phyloP scores from a whole-genome alignment of 805 yeast genomes.

The Ogataea polymorpha region DNA sequence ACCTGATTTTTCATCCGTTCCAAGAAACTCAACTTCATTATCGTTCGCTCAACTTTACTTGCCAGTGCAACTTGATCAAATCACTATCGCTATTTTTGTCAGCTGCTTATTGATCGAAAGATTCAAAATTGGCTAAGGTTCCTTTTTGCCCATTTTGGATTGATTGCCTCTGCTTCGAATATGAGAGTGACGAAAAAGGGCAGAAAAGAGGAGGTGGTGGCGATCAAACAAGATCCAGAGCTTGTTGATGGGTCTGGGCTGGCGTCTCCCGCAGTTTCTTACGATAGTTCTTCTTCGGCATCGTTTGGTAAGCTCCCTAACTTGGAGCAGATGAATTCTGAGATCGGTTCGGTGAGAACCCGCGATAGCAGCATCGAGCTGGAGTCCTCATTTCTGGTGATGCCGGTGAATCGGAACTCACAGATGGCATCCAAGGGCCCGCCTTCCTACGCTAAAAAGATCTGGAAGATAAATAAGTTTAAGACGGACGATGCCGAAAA shows the following conservation, averaged over 20 bases:
- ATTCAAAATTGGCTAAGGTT: neutral
- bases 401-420: neutral
- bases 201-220: conserved; percentile 2
- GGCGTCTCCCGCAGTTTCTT: neutral
- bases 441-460: conserved; percentile 22
- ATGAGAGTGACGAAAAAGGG: conserved; percentile 6
- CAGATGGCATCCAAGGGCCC: neutral
- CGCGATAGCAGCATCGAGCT: neutral
- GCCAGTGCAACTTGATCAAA: neutral
- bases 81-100: neutral
- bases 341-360: neutral
- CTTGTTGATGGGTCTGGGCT: neutral
- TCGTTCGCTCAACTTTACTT: neutral
- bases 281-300: neutral
- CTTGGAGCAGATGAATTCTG: neutral
- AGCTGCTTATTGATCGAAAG: neutral
- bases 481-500: conserved; percentile 32
- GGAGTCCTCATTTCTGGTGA: neutral
- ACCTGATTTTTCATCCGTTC: conserved; percentile 6
- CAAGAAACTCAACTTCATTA: neutral
- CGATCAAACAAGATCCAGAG: neutral
- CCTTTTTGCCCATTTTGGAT: neutral
- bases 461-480: conserved; percentile 32
- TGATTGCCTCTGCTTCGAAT: neutral
- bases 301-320: neutral